These are phyloP conservation scores for Achlya hypogyna DNA, from an alignment of 352 stramenopile genomes.

Conservation along the genomic window DNA sequence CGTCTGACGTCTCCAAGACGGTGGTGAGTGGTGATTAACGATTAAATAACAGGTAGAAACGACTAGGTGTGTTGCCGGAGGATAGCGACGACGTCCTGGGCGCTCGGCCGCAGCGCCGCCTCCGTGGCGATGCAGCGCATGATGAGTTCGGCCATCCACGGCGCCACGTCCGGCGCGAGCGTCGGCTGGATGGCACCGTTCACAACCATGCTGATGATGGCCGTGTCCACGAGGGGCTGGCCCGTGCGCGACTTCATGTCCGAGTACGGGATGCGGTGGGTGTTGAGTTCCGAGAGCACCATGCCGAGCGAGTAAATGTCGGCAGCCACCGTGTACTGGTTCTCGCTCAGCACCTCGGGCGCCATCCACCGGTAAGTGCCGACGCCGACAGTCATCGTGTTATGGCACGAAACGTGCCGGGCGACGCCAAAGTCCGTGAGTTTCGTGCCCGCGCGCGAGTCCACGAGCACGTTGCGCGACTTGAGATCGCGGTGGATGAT, in stretches of 20 bases:
- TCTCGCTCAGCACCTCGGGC: conserved; percentile 43
- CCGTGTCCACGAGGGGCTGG: conserved; percentile 32
- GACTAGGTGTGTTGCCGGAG: too few relatives aligned
- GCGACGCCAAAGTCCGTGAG: conserved; percentile 16
- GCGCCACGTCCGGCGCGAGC: conserved; percentile 29
- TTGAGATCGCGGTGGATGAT: conserved; percentile 27
- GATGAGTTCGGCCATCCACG: conserved; percentile 28
- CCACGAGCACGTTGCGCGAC: conserved; percentile 25
- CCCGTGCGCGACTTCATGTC: conserved; percentile 27
- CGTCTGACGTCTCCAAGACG: too few relatives aligned
- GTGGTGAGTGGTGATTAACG: too few relatives aligned
- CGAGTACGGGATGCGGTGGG: conserved; percentile 41
- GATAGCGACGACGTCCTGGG: conserved; percentile 5
- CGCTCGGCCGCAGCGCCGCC: conserved; percentile 29
- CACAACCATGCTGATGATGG: conserved; percentile 37
- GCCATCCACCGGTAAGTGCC: conserved; percentile 50
- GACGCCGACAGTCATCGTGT: conserved; percentile 42
- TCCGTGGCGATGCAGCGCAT: conserved; percentile 29
- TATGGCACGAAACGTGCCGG: neutral
- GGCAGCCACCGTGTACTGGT: conserved; percentile 36
- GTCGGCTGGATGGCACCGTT: conserved; percentile 25
- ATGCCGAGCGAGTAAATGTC: conserved; percentile 58
- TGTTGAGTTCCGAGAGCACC: conserved; percentile 48
- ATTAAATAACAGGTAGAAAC: too few relatives aligned
- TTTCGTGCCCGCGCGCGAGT: neutral